A percentile compares a stretch with the other conserved stretches of the same genome.
These are phyloP conservation scores for Porodaedalea pini DNA, from an alignment of 1,284 basidiomycete genomes.

Conservation along the genomic window DNA sequence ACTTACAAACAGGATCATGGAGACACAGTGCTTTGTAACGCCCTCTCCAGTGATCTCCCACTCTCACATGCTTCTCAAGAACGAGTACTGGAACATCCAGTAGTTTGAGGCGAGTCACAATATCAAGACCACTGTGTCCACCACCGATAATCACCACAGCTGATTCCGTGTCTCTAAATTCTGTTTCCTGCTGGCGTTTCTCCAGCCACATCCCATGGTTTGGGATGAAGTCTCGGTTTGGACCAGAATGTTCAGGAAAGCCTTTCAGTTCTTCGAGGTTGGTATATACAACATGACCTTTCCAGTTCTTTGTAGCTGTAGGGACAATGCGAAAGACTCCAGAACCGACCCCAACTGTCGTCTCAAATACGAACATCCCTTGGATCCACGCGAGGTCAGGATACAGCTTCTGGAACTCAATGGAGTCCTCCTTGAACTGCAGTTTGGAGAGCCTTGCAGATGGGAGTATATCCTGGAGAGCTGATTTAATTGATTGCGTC, in stretches of 20 bases:
- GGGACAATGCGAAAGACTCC: constrained; percentile 58
- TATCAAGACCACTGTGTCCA: constrained; percentile 61
- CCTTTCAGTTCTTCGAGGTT: constrained; percentile 53
- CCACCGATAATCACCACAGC: constrained; percentile 58
- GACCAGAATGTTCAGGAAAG: constrained; percentile 43
- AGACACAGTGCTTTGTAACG: constrained; percentile 59
- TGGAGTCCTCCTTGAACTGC: constrained; percentile 36
- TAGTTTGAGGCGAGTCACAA: constrained; percentile 55
- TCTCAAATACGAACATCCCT: constrained; percentile 56
- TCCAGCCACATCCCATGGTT: constrained; percentile 41
- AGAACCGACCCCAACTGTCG: constrained; percentile 42
- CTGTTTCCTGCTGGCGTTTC: constrained; percentile 38
- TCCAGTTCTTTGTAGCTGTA: constrained; percentile 47
- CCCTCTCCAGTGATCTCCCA: constrained; percentile 58
- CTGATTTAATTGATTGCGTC: constrained; percentile 35
- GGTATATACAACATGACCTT: constrained; percentile 53
- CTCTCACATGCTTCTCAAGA: constrained; percentile 48
- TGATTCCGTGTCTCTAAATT: constrained; percentile 38
- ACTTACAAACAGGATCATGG: constrained; percentile 64
- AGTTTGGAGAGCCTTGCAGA: constrained; percentile 37
- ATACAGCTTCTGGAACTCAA: constrained; percentile 41
- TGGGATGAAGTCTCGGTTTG: constrained; percentile 35
- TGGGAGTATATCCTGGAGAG: constrained; percentile 45
- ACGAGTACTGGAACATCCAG: constrained; percentile 52
- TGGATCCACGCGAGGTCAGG: constrained; percentile 58